Conservation (phyloP, 2,329 filamentous ascomycete species). For the Verticillium nonalfalfae region DNA sequence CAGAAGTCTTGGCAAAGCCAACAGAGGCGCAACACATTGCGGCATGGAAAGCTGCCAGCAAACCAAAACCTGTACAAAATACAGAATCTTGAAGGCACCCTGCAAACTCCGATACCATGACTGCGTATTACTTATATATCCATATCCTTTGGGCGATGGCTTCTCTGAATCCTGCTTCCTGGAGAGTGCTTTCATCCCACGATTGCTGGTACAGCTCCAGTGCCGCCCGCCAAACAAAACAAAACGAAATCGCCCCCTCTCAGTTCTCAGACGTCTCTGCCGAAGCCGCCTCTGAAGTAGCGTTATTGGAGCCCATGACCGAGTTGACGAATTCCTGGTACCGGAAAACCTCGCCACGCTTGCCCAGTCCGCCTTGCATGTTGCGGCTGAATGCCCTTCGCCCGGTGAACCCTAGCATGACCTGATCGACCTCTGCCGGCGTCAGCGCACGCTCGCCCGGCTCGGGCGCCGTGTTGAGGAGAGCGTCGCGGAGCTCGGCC, state of each 20-base stretch:
- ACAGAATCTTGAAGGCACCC: neutral
- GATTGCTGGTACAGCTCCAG: neutral
- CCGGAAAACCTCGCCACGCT: constrained; percentile 81
- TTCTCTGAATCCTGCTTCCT: neutral
- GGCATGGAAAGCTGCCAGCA: neutral
- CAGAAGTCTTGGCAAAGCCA: neutral
- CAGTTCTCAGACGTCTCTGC: constrained; percentile 17
- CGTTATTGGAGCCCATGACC: constrained; percentile 48
- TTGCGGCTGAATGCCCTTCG: constrained; percentile 73
- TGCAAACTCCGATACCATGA: neutral
- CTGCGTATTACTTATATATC: neutral
- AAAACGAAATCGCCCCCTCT: constrained; percentile 1
- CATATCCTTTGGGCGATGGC: neutral
- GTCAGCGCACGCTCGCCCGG: constrained; percentile 59
- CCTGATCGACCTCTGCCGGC: constrained; percentile 72
- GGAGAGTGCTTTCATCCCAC: neutral
- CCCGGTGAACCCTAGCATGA: constrained; percentile 82
- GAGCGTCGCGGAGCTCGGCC: constrained; percentile 71
- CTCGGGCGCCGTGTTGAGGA: constrained; percentile 77
- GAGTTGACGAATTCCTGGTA: constrained; percentile 88
- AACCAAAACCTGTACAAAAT: neutral
- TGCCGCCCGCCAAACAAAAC: neutral
- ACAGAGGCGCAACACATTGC: neutral
- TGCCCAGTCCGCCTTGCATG: constrained; percentile 45
- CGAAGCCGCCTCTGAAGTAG: constrained; percentile 21